Conservation (phyloP, 2,329 filamentous ascomycete species). For the Aspergillus candidus region DNA sequence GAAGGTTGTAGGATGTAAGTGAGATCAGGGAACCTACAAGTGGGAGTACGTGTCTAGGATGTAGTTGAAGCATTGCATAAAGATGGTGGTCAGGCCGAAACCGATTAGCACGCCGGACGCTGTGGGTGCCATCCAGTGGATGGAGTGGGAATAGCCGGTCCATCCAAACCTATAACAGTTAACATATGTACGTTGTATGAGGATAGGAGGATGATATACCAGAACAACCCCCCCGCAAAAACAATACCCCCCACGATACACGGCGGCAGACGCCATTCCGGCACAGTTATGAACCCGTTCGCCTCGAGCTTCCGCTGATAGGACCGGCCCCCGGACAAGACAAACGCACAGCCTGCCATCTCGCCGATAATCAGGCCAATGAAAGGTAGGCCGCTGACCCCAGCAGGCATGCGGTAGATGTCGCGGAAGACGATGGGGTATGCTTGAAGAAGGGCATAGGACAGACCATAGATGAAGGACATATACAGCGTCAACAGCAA, state of each 20-base stretch:
- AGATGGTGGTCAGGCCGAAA: slow-evolving; percentile 20
- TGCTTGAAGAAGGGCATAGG: slow-evolving; percentile 17
- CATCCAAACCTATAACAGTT: slow-evolving; percentile 19
- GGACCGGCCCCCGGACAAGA: slow-evolving; percentile 12
- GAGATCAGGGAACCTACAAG: slow-evolving; percentile 9
- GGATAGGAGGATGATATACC: slow-evolving; percentile 3
- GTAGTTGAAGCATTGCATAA: slow-evolving; percentile 21
- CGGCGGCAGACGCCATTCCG: slow-evolving; percentile 21
- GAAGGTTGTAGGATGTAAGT: not conserved
- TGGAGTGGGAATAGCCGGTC: slow-evolving; percentile 14
- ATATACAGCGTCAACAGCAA: slow-evolving; percentile 22
- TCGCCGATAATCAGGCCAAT: slow-evolving; percentile 18
- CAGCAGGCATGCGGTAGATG: slow-evolving; percentile 12
- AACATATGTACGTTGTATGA: not conserved
- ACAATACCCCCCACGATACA: slow-evolving; percentile 16
- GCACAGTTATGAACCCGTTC: slow-evolving; percentile 16
- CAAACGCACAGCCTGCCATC: slow-evolving; percentile 12
- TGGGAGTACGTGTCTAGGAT: slow-evolving; percentile 16
- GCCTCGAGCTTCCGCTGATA: slow-evolving; percentile 13
- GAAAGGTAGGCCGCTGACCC: slow-evolving; percentile 14
- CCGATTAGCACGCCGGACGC: slow-evolving; percentile 17
- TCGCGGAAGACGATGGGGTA: slow-evolving; percentile 18
- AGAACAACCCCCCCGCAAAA: slow-evolving; percentile 20
- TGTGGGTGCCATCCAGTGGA: slow-evolving; percentile 22
- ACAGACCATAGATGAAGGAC: slow-evolving; percentile 21